Percentiles rank a stretch among this genome's conserved stretches.
These are phyloP conservation scores for Lichtheimia ornata DNA, from an alignment of 371 early-diverging fungal genomes.

Conservation along the genomic window DNA sequence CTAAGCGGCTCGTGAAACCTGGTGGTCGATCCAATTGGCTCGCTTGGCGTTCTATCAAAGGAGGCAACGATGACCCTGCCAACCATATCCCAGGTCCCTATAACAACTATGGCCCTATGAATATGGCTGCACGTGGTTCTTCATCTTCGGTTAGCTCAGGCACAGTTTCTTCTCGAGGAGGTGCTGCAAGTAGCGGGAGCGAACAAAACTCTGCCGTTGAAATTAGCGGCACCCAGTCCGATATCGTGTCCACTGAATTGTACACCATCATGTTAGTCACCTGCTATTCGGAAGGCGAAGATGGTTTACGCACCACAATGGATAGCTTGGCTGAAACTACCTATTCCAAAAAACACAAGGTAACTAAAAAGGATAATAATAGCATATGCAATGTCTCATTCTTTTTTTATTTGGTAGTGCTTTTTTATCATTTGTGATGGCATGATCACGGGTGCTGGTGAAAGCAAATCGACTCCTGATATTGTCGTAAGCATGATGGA, in stretches of 20 bases:
- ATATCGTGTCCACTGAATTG: conserved; percentile 47
- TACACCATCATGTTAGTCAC: conserved; percentile 67
- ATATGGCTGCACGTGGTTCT: conserved; percentile 20
- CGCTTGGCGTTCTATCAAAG: conserved; percentile 53
- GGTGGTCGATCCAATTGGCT: conserved; percentile 52
- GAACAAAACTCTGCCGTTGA: conserved; percentile 23
- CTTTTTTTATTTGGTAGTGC: conserved; percentile 10
- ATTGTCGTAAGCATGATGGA: conserved; percentile 74
- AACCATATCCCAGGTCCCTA: conserved; percentile 50
- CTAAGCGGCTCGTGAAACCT: conserved; percentile 43
- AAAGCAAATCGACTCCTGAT: conserved; percentile 67
- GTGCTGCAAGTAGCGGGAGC: conserved; percentile 22
- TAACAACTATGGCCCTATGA: conserved; percentile 40
- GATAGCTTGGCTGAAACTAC: conserved; percentile 80
- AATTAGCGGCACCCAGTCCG: conserved; percentile 23
- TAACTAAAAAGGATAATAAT: conserved; percentile 5
- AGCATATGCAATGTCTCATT: too few species aligned
- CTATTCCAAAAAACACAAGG: conserved; percentile 57
- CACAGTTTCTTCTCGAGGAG: conserved; percentile 16
- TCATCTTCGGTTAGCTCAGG: conserved; percentile 24
- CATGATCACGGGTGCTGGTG: conserved; percentile 52
- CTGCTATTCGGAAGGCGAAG: conserved; percentile 81
- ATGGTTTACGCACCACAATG: conserved; percentile 77
- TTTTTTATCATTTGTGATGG: conserved; percentile 54
- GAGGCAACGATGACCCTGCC: conserved; percentile 50